phyloP scores from a whole-genome alignment of 192 early-diverging fungal species.

The Backusella australiensis region DNA sequence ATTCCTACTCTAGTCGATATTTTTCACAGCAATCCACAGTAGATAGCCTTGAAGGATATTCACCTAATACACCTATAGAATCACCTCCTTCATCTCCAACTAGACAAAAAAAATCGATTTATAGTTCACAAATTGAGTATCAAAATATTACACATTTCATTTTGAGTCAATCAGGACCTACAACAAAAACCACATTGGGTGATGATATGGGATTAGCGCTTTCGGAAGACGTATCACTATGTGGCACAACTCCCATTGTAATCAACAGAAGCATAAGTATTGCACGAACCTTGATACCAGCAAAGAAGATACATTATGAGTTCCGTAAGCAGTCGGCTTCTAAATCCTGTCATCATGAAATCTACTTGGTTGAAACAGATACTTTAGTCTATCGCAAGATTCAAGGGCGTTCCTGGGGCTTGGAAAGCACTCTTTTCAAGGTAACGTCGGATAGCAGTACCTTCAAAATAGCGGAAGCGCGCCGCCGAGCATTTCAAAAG shows the following conservation, averaged over 20 bases:
- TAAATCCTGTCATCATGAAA: conserved; percentile 24
- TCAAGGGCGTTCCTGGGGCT: conserved; percentile 34
- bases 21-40: neutral
- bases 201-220: neutral
- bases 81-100: neutral
- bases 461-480: conserved; percentile 24
- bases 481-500: conserved; percentile 34
- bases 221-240: neutral
- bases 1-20: neutral
- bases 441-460: neutral
- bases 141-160: conserved; percentile 4
- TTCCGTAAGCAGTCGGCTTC: conserved; percentile 22
- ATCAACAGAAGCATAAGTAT: neutral
- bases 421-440: conserved; percentile 28
- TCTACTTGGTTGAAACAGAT: conserved; percentile 20
- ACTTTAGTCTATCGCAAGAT: conserved; percentile 26
- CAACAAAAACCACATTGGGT: neutral
- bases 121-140: conserved; percentile 7
- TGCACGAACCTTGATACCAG: neutral
- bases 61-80: neutral
- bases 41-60: neutral
- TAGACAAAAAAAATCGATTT: neutral
- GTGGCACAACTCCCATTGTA: neutral
- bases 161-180: neutral
- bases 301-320: conserved; percentile 8